Evolutionary conservation across 768 basidiomycete genomes (phyloP), one percentile per base, ranked within the genome.

Genomic region (Pleurotus eryngii): DNA sequence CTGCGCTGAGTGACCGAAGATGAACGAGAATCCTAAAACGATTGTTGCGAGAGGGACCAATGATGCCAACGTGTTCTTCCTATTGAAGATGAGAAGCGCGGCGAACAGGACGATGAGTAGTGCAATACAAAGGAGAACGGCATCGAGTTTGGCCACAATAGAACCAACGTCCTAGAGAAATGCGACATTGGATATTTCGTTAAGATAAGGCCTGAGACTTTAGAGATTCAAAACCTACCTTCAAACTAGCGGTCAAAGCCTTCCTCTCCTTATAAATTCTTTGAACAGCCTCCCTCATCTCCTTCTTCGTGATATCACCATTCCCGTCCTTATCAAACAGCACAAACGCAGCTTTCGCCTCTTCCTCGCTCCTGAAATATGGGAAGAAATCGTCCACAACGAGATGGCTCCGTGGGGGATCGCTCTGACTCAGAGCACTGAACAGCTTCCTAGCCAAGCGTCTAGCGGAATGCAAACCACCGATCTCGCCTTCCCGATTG

Each of bases 201-300:
- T 24, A 27, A 39, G 53, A 24, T 59, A 17, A 14, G 51, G 7
- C 6, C 4, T 14, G 54, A 24, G 8, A 60, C 72, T 43, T 46
- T 18, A 15, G 49, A 20, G 11, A 26, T 8, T 18, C 9, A 26
- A 20, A 26, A 3, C 15, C 9, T 37, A 83, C 89, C 76, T 90
- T 90, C 38, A 92, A 75, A 62, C 86, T 82, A 17, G 87, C 76
- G 3, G 80, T 83, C 37, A 92, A 71, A 0, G 87, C 76, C 65
- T 89, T 91, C 15, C 90, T 81, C 67, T 92, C 90, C 48, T 81
- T 76, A 64, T 92, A 92, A 46, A 92, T 90, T 38, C 89, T 74
- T 60, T 89, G 87, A 5, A 92, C 90, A 1, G 87, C 87, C 64
- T 89, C 87, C 35, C 90, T 81, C 89, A 92, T 92, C 69, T 92